A percentile compares a stretch with the other conserved stretches of the same genome.
Evolutionary conservation across 176 grass and related monocot species (phyloP).

Genomic region (Metroxylon sagu): DNA sequence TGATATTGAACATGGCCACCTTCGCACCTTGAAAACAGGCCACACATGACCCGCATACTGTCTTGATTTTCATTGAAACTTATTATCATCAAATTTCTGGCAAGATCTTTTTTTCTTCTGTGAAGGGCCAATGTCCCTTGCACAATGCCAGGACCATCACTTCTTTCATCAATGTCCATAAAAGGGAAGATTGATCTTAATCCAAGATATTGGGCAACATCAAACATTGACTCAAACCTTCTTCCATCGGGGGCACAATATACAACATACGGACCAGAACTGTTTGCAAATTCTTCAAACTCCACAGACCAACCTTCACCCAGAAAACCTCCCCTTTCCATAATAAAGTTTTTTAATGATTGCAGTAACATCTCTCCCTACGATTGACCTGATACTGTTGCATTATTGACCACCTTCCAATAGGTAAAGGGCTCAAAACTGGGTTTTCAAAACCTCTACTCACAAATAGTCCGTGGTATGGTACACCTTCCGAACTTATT

Average conservation of each 20-base stretch:
- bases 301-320: background rate
- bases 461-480: background rate
- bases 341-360: too few species aligned
- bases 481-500: constrained; percentile 17
- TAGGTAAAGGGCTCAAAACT: too few species aligned
- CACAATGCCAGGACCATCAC: constrained; percentile 40
- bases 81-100: constrained; percentile 42
- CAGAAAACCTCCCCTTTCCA: too few species aligned
- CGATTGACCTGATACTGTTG: too few species aligned
- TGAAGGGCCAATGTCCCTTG: constrained; percentile 32
- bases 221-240: constrained; percentile 47
- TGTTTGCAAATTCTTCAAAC: background rate
- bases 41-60: constrained; percentile 30
- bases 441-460: too few species aligned
- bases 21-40: constrained; percentile 75
- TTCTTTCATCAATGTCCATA: constrained; percentile 33
- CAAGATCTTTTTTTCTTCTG: constrained; percentile 57
- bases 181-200: constrained; percentile 55
- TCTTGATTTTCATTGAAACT: constrained; percentile 61
- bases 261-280: constrained; percentile 6
- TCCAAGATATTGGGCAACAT: constrained; percentile 43
- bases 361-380: too few species aligned
- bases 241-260: constrained; percentile 42
- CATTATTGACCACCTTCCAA: too few species aligned
- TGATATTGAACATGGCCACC: constrained; percentile 65